These are phyloP conservation scores for Brasenia schreberi DNA, from an alignment of 164 flowering plant genomes.

Conservation along the genomic window DNA sequence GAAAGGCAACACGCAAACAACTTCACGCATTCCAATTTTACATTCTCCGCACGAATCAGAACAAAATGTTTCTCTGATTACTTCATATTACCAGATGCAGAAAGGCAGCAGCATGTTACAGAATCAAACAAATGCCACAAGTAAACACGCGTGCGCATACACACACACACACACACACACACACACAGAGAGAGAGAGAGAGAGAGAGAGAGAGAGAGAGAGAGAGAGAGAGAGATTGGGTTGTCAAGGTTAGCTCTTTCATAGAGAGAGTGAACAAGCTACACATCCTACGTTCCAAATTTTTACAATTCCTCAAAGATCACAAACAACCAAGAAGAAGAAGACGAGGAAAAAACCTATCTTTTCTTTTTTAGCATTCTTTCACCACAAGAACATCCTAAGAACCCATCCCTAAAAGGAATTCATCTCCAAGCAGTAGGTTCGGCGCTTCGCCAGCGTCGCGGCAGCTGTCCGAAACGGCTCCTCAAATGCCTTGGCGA, in stretches of 20 bases:
- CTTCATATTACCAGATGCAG: too few species aligned
- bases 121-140: too few species aligned
- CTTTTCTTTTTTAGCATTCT: neutral
- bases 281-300: neutral
- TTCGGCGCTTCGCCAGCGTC: constrained; percentile 62
- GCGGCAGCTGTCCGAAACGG: constrained; percentile 43
- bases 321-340: neutral
- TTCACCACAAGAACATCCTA: neutral
- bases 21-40: too few species aligned
- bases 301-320: neutral
- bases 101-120: too few species aligned
- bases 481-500: constrained; percentile 62
- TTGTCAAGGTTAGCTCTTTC: neutral
- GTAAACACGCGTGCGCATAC: too few species aligned
- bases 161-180: too few species aligned
- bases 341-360: neutral
- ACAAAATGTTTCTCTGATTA: too few species aligned
- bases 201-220: too few species aligned
- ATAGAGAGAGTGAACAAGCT: neutral
- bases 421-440: constrained; percentile 91
- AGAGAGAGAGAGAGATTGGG: neutral
- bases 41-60: too few species aligned
- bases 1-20: too few species aligned
- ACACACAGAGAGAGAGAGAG: too few species aligned
- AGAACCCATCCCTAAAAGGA: constrained; percentile 37